Evolutionary conservation across 768 basidiomycete genomes (phyloP), one percentile per base, ranked within the genome.

Genomic region (Inosperma sp.): DNA sequence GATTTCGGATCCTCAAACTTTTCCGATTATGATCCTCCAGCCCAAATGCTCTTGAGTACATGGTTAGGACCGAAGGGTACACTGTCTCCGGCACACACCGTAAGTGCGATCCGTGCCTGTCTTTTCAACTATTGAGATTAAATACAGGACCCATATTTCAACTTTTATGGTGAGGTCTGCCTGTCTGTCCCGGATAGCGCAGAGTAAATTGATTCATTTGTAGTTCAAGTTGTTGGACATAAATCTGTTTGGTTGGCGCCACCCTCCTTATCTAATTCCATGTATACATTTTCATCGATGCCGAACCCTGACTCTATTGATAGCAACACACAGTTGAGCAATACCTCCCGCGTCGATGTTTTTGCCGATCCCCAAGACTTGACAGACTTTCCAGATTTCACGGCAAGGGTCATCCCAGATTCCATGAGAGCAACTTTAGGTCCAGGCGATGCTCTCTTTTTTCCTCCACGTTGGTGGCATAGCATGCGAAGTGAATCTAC

Each of bases 391-490:
- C 77, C 80, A 4, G 63, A 71, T 9, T 93, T 89, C 61, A 72
- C 72, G 67, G 57, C 69, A 14, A 51, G 75, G 0, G 89, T 85
- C 17, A 75, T 77, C 19, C 82, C 82, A 7, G 44, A 68, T 17
- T 84, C 92, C 1, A 74, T 78, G 67, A 73, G 73, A 41, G 78
- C 77, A 26, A 81, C 81, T 1, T 72, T 98, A 2, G 70, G 75
- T 48, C 84, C 93, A 1, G 95, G 94, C 0, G 95, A 98, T 67
- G 50, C 94, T 36, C 70, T 98, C 37, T 87, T 88, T 63, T 84
- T 97, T 57, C 95, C 95, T 16, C 86, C 88, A 4, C 84, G 88
- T 23, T 95, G 92, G 92, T 95, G 92, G 92, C 92, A 95, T 66
- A 86, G 85, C 14, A 88, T 92, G 87, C 80, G 83, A 56, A 85